Conservation (phyloP, 768 basidiomycete species). For the Termitomyces sp. region DNA sequence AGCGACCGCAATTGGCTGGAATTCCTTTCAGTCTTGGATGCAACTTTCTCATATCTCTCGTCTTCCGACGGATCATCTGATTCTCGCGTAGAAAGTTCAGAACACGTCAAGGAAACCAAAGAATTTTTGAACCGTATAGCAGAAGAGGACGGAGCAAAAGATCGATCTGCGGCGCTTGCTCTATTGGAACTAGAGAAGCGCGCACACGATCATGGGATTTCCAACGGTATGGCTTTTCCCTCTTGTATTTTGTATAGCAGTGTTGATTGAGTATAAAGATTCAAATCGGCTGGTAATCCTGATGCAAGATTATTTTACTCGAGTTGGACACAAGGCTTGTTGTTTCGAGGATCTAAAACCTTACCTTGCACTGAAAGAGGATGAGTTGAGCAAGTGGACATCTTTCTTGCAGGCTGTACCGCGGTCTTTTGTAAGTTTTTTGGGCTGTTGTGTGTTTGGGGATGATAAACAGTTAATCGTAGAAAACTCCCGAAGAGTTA, state of each 20-base stretch:
- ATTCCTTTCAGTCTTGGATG: slow-evolving; percentile 70
- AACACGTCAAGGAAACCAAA: slow-evolving; percentile 37
- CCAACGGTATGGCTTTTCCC: slow-evolving; percentile 31
- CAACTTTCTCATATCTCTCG: slow-evolving; percentile 44
- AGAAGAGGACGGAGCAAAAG: slow-evolving; percentile 61
- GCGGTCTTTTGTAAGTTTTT: slow-evolving; percentile 40
- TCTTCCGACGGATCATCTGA: slow-evolving; percentile 12
- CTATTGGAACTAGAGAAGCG: slow-evolving; percentile 73
- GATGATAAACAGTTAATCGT: slow-evolving; percentile 17
- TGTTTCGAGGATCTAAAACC: slow-evolving; percentile 83
- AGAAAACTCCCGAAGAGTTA: slow-evolving; percentile 49
- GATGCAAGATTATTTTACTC: slow-evolving; percentile 64
- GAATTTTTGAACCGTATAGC: slow-evolving; percentile 53
- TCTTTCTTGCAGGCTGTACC: slow-evolving; percentile 46
- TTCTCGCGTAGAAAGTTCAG: slow-evolving; percentile 30
- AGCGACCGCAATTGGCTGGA: slow-evolving; percentile 88
- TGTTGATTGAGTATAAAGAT: slow-evolving; percentile 28
- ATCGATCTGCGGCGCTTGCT: slow-evolving; percentile 71
- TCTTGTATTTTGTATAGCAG: neutral
- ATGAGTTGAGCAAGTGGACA: slow-evolving; percentile 46
- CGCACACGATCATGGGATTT: slow-evolving; percentile 39
- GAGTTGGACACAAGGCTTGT: slow-evolving; percentile 76
- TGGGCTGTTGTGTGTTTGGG: slow-evolving; percentile 1
- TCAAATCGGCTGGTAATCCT: slow-evolving; percentile 36
- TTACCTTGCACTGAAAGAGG: slow-evolving; percentile 49